These are phyloP conservation scores for Smittium culicis DNA, from an alignment of 371 early-diverging fungal genomes.

Conservation along the genomic window DNA sequence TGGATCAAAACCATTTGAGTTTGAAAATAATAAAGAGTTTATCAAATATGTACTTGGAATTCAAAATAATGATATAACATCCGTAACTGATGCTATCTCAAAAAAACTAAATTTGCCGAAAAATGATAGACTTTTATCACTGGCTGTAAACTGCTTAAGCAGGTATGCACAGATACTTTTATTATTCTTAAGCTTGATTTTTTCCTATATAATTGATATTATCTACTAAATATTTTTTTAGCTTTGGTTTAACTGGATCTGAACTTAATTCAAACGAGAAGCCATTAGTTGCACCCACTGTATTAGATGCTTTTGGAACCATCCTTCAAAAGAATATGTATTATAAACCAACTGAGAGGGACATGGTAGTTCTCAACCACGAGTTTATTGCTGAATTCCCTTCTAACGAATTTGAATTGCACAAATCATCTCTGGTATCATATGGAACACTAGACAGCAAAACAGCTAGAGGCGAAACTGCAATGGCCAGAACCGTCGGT, in stretches of 20 bases:
- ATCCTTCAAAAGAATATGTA: conserved; percentile 77
- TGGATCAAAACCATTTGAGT: conserved; percentile 7
- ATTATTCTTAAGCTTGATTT: too few species aligned
- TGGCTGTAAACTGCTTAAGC: neutral
- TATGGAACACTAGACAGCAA: conserved; percentile 51
- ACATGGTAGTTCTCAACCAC: conserved; percentile 91
- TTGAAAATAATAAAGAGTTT: neutral
- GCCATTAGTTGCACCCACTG: conserved; percentile 32
- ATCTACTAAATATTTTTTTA: too few species aligned
- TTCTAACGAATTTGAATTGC: conserved; percentile 53
- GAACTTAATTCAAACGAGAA: neutral
- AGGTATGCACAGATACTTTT: too few species aligned
- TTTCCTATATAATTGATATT: too few species aligned
- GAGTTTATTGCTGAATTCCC: conserved; percentile 72
- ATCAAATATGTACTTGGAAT: neutral
- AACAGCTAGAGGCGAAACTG: conserved; percentile 57
- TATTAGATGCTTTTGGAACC: conserved; percentile 82
- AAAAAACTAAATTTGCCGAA: neutral
- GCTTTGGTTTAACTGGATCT: neutral
- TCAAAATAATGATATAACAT: neutral
- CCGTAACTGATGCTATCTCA: conserved; percentile 12
- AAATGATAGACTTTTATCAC: conserved; percentile 7
- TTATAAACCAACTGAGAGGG: conserved; percentile 77
- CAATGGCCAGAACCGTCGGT: conserved; percentile 96
- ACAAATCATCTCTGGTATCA: conserved; percentile 75